Evolutionary conservation across 805 yeast species (phyloP).

Genomic region (Candida vaughaniae): DNA sequence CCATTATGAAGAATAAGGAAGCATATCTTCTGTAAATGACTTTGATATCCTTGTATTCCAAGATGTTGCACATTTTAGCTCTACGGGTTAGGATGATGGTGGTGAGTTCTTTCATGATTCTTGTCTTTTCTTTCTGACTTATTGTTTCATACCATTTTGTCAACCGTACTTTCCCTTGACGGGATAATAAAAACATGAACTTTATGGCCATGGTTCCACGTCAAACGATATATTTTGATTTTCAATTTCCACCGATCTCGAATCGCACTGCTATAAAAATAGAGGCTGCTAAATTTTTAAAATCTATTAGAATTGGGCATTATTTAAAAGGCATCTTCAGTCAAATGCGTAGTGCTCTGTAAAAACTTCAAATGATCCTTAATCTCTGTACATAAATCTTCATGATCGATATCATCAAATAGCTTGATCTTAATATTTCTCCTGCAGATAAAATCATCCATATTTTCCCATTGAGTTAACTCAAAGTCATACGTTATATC

Average conservation of each 20-base stretch:
- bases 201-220: conserved; percentile 72
- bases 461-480: conserved; percentile 55
- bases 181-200: conserved; percentile 76
- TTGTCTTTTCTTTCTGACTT: conserved; percentile 81
- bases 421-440: conserved; percentile 43
- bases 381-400: conserved; percentile 52
- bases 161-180: conserved; percentile 93
- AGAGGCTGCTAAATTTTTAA: too few relatives aligned
- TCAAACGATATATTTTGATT: background rate
- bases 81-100: conserved; percentile 82
- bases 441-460: conserved; percentile 56
- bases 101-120: conserved; percentile 80
- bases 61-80: conserved; percentile 92
- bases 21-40: conserved; percentile 92
- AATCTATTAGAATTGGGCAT: too few relatives aligned
- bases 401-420: conserved; percentile 40
- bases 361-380: conserved; percentile 44
- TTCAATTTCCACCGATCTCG: too few relatives aligned
- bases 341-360: conserved; percentile 19
- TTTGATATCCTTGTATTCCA: conserved; percentile 82
- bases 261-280: too few relatives aligned
- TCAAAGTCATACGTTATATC: conserved; percentile 59
- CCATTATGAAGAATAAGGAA: conserved; percentile 84
- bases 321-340: conserved; percentile 15
- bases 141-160: conserved; percentile 90